A percentile compares a stretch with the other conserved stretches of the same genome.
These are phyloP conservation scores for Mesembryanthemum crystallinum DNA, from an alignment of 148 eudicot genomes.

Conservation along the genomic window DNA sequence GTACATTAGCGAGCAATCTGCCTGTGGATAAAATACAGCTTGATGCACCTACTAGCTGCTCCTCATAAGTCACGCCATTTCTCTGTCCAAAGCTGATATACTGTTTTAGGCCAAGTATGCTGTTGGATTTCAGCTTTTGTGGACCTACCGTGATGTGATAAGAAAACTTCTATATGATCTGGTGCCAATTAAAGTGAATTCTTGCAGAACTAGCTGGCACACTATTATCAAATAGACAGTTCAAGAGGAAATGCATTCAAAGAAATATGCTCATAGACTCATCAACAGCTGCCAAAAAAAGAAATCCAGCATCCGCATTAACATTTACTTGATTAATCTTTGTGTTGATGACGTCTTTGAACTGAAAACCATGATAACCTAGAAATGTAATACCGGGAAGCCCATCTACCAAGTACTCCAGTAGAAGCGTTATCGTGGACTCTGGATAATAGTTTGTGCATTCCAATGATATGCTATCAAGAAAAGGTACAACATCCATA, in stretches of 20 bases:
- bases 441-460: background rate
- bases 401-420: background rate
- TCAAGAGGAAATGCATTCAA: background rate
- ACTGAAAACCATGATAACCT: background rate
- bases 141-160: background rate
- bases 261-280: background rate
- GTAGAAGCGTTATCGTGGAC: background rate
- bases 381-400: background rate
- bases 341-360: background rate
- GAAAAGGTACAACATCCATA: background rate
- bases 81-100: background rate
- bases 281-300: background rate
- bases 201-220: background rate
- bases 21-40: slow-evolving; percentile 1
- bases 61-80: background rate
- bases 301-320: background rate
- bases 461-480: background rate
- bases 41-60: background rate
- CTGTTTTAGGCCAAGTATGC: background rate
- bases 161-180: background rate
- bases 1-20: background rate
- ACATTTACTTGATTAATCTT: background rate
- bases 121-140: background rate
- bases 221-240: background rate
- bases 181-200: background rate